Evolutionary conservation across 306 rosid genomes (phyloP), one percentile per base, ranked within the genome.

Genomic region (Bauhinia variegata): DNA sequence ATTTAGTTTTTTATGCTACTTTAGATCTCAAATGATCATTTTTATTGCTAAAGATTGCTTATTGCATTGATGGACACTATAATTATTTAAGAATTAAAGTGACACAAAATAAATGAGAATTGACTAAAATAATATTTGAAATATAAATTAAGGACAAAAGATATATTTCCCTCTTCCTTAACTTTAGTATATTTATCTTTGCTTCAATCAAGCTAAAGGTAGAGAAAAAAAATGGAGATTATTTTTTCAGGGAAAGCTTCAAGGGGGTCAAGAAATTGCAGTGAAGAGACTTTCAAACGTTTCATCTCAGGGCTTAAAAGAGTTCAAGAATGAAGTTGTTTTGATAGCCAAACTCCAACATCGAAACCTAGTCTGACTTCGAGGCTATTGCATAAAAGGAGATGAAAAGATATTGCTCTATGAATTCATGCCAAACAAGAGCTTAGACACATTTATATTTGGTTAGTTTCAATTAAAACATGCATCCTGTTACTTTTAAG

Each of bases 341-440:
- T 68, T 83, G 12, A 80, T 74, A 5, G 80, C 83, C 9, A 83
- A 83, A 69, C 78, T 81, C 7, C 88, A 78, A 5, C 88, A 78
- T 54, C 65, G 67, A 3, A 84, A 80, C 32, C 85, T 84, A 9
- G 84, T 78, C 39, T 54, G 64, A 16, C 73, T 84, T 18, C 13
- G 36, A 33, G 86, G 86, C 8, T 84, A 67, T 53, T 84, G 84
- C 57, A 63, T 44, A 5, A 58, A 39, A 49, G 82, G 54, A 11
- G 70, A 68, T 4, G 85, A 84, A 56, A 75, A 78, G 18, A 54
- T 84, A 6, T 11, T 81, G 58, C 23, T 84, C 8, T 83, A 78
- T 14, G 84, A 38, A 23, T 23, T 23, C 28, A 23, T 23, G 28
- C 28, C 28, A 23, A 23, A 23, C 28, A 23, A 2, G 28, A 23